Percentiles rank a stretch among this genome's conserved stretches.
Conservation (phyloP, 2,329 filamentous ascomycete species). For the Clonostachys rosea region DNA sequence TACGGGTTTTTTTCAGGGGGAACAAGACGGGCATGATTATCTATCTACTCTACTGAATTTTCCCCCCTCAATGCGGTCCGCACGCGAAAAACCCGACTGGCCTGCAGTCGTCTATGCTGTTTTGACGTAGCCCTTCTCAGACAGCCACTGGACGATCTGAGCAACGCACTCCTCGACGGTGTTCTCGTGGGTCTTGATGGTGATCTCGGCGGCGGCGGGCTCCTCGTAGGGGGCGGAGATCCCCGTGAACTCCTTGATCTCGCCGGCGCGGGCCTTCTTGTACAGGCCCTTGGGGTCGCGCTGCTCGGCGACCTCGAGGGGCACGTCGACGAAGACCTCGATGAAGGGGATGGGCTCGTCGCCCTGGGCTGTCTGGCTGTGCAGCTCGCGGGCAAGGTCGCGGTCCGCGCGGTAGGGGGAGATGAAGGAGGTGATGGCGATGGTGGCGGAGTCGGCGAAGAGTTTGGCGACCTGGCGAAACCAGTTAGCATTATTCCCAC, state of each 20-base stretch:
- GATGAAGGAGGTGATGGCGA: constrained; percentile 95
- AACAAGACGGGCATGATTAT: too few species aligned
- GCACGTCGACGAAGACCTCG: constrained; percentile 90
- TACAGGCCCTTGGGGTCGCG: constrained; percentile 96
- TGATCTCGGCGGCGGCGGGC: constrained; percentile 79
- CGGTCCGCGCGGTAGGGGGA: constrained; percentile 89
- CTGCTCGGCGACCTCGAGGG: constrained; percentile 87
- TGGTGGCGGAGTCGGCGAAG: constrained; percentile 83
- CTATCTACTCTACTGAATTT: too few species aligned
- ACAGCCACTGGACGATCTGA: constrained; percentile 77
- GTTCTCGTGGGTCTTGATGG: constrained; percentile 76
- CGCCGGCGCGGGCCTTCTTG: constrained; percentile 89
- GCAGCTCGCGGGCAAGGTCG: constrained; percentile 74
- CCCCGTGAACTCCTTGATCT: constrained; percentile 97
- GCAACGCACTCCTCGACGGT: constrained; percentile 84
- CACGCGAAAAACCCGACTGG: neutral
- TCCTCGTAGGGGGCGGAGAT: constrained; percentile 94
- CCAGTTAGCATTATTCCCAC: neutral
- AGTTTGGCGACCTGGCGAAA: constrained; percentile 74
- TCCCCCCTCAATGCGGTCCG: too few species aligned
- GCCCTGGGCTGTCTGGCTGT: constrained; percentile 49
- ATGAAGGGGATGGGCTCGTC: constrained; percentile 76
- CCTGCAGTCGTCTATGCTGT: constrained; percentile 9
- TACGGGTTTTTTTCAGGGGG: too few species aligned
- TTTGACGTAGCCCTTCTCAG: constrained; percentile 54